Base-by-base conservation (phyloP, 768 basidiomycete genomes). In the Suillus plorans region DNA sequence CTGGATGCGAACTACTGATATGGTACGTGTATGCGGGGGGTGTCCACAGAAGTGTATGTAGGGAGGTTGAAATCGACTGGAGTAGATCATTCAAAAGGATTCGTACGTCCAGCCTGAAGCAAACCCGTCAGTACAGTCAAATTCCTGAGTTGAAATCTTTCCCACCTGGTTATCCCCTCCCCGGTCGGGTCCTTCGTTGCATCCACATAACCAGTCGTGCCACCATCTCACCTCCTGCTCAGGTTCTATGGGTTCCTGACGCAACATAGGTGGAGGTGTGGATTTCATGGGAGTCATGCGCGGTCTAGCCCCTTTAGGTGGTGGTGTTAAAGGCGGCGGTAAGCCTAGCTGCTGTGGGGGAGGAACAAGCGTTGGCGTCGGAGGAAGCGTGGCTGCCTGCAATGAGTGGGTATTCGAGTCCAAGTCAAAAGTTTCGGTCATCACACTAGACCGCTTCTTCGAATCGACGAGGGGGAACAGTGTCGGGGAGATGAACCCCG, bases 161-260 rank as follows among this genome's bases (percentile, higher is more conserved):
- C 81, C 49, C 71, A 89, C 91, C 84, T 93, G 91, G 67, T 82
- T 74, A 61, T 92, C 87, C 6, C 89, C 90, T 52, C 87, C 89
- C 18, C 90, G 81, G 74, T 90, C 88, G 3, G 85, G 78, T n/a
- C 89, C 88, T 72, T 92, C 91, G 20, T 86, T 80, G 68, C 90
- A 91, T 14, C 91, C 91, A 73, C 91, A 93, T 66, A 93, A 73
- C 90, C 91, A 92, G 39, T 93, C 91, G 72, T 91, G 91, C 91
- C 91, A 93, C 91, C 91, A 93, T 66, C 84, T 78, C 5, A 81
- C 79, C 59, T 81, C 78, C 50, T 76, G 77, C n/a, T 75, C 68
- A 5, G 67, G 64, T 22, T 73, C 64, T 42, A 69, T 62, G 12
- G 64, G 68, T 4, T 76, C 73, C 20, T 77, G 73, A 50, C 71